phyloP scores from a whole-genome alignment of 179 eudicot genomes.

The Drosera spatulata region DNA sequence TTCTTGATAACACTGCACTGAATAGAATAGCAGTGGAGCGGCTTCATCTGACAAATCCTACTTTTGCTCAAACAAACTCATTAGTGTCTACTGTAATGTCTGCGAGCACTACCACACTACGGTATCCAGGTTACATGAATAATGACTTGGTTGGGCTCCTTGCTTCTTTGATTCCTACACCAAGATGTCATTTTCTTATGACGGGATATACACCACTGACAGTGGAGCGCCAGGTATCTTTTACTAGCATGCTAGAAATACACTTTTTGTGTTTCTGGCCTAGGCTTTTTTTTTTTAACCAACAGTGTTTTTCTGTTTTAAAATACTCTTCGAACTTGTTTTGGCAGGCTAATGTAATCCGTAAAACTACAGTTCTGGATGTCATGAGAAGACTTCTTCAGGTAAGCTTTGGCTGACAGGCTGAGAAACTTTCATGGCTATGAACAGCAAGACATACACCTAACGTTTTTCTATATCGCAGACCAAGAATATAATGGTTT shows the following conservation, averaged over 20 bases:
- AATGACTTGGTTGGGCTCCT: conserved; percentile 99
- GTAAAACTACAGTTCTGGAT: conserved; percentile 92
- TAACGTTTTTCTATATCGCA: conserved; percentile 35
- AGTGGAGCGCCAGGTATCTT: conserved; percentile 85
- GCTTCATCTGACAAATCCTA: conserved; percentile 82
- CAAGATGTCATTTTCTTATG: conserved; percentile 98
- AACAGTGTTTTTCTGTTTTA: not conserved
- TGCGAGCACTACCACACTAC: conserved; percentile 96
- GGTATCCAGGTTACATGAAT: conserved; percentile 99
- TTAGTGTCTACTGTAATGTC: conserved; percentile 99
- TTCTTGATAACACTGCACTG: conserved; percentile 96
- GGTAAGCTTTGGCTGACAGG: conserved; percentile 30
- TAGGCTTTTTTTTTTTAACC: no score
- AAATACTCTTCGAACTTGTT: not conserved
- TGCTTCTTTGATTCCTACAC: conserved; percentile 98
- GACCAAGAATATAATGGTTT: conserved; percentile 98
- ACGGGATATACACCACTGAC: conserved; percentile 99
- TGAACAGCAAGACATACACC: conserved; percentile 5
- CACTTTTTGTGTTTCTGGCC: not conserved
- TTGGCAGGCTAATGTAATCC: conserved; percentile 86
- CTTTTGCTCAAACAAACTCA: conserved; percentile 94
- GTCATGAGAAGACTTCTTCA: conserved; percentile 99
- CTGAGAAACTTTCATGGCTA: not conserved
- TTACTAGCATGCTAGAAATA: not conserved
- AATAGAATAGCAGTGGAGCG: conserved; percentile 97